Evolutionary conservation across 2,329 filamentous ascomycete genomes (phyloP).

Genomic region (Penicillium sp.): DNA sequence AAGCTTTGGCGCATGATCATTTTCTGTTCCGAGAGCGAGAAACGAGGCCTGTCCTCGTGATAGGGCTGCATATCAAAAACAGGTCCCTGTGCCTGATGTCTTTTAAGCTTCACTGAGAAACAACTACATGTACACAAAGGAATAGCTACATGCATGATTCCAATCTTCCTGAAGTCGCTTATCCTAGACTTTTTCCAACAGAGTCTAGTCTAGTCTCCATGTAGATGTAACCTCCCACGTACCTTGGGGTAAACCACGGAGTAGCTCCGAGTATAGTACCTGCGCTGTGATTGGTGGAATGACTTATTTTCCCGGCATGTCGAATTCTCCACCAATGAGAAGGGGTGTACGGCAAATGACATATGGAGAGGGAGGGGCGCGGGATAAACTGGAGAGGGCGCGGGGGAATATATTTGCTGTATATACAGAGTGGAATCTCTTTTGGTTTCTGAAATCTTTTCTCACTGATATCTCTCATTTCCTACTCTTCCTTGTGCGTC

Average conservation of each 20-base stretch:
- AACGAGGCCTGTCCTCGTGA: slow-evolving; percentile 73
- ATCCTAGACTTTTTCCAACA: neutral
- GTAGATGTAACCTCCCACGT: slow-evolving; percentile 4
- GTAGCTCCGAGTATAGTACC: slow-evolving; percentile 11
- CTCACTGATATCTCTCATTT: neutral
- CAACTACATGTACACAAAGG: neutral
- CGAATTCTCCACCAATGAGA: slow-evolving; percentile 24
- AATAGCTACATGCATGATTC: neutral
- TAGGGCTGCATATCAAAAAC: neutral
- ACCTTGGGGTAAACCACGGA: slow-evolving; percentile 13
- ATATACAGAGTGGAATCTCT: slow-evolving; percentile 17
- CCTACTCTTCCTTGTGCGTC: neutral
- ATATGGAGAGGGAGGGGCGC: slow-evolving; percentile 13
- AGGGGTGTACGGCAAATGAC: neutral
- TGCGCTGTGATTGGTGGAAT: slow-evolving; percentile 23
- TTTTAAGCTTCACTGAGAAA: neutral
- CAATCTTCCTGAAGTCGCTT: neutral
- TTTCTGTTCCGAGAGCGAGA: slow-evolving; percentile 94
- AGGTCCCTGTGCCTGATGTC: neutral
- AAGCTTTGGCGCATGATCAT: slow-evolving; percentile 99
- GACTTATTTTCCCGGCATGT: slow-evolving; percentile 10
- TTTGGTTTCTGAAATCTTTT: slow-evolving; percentile 1
- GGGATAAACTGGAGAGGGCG: slow-evolving; percentile 13
- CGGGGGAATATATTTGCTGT: slow-evolving; percentile 16
- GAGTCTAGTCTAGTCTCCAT: neutral